Evolutionary conservation across 768 basidiomycete genomes (phyloP).

Genomic region (Candolleomyces aberdarensis): DNA sequence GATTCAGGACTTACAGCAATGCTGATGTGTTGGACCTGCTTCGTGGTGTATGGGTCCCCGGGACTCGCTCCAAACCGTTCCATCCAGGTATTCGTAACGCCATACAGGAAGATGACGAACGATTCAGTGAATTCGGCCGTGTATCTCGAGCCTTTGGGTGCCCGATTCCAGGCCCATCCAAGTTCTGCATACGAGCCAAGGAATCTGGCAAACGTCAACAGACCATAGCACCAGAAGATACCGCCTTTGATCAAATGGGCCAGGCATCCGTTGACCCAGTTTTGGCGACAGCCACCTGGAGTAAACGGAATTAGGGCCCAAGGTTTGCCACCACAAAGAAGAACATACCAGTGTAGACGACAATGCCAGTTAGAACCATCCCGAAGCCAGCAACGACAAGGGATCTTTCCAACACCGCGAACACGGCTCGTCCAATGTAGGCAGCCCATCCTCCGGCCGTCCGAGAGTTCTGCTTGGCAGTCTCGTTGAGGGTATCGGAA

Average conservation of each 20-base stretch:
- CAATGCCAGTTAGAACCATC: slow-evolving; percentile 65
- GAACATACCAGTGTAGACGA: slow-evolving; percentile 67
- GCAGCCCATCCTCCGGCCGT: slow-evolving; percentile 21
- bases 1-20: slow-evolving; percentile 63
- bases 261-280: slow-evolving; percentile 77
- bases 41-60: slow-evolving; percentile 84
- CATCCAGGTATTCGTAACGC: slow-evolving; percentile 94
- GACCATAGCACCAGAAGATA: slow-evolving; percentile 91
- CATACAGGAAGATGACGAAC: slow-evolving; percentile 81
- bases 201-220: slow-evolving; percentile 91
- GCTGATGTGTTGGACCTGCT: slow-evolving; percentile 90
- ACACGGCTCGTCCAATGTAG: slow-evolving; percentile 44
- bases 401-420: slow-evolving; percentile 54
- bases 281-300: slow-evolving; percentile 71
- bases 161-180: slow-evolving; percentile 95
- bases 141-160: slow-evolving; percentile 45
- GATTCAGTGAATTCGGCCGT: slow-evolving; percentile 81
- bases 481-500: slow-evolving; percentile 55
- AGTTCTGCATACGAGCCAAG: slow-evolving; percentile 81
- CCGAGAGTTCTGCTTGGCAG: slow-evolving; percentile 10
- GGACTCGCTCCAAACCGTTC: slow-evolving; percentile 84
- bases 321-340: not conserved
- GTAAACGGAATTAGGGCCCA: slow-evolving; percentile 7
- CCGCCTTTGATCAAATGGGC: slow-evolving; percentile 93
- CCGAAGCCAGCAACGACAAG: slow-evolving; percentile 73